Evolutionary conservation across 2,329 filamentous ascomycete genomes (phyloP).

Genomic region (Pseudogymnoascus sp.): DNA sequence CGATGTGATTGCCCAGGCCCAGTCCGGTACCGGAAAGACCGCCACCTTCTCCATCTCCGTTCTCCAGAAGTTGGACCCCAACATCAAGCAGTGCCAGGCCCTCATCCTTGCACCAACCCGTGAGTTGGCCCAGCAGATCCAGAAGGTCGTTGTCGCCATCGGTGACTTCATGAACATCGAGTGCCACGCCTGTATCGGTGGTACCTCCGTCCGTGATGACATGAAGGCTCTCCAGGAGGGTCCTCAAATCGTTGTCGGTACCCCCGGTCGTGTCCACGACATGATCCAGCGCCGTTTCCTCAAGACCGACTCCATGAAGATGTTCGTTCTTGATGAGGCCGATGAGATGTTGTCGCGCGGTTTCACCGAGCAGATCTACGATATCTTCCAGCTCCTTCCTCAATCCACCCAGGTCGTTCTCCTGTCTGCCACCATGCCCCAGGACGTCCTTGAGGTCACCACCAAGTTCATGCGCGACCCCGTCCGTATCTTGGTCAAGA

Average conservation of each 20-base stretch:
- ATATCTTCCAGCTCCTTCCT: slow-evolving; percentile 98
- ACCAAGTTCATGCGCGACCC: slow-evolving; percentile 99
- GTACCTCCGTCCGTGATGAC: slow-evolving; percentile 95
- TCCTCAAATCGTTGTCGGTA: slow-evolving; percentile 95
- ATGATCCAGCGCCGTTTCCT: slow-evolving; percentile 99
- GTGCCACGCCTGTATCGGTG: slow-evolving; percentile 98
- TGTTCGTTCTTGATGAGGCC: slow-evolving; percentile 98
- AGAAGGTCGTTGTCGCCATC: slow-evolving; percentile 97
- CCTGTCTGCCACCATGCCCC: slow-evolving; percentile 95
- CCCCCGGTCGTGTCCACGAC: slow-evolving; percentile 96
- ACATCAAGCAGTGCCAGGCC: slow-evolving; percentile 94
- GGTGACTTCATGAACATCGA: slow-evolving; percentile 99
- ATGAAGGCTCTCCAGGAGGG: slow-evolving; percentile 97
- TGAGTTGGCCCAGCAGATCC: slow-evolving; percentile 98
- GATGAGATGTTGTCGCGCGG: slow-evolving; percentile 99
- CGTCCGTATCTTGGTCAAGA: slow-evolving; percentile 98
- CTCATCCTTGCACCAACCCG: slow-evolving; percentile 96
- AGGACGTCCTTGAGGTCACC: slow-evolving; percentile 98
- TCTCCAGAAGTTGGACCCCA: slow-evolving; percentile 96
- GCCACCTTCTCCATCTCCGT: slow-evolving; percentile 99
- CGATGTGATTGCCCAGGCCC: slow-evolving; percentile 99
- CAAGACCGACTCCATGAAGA: slow-evolving; percentile 98
- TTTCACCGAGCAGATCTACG: slow-evolving; percentile 99
- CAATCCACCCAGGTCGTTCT: slow-evolving; percentile 98
- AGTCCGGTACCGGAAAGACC: slow-evolving; percentile 99